Percentiles rank a stretch among this genome's conserved stretches.
phyloP scores from a whole-genome alignment of 169 alveolate genomes.

The Cryptosporidium xiaoi region DNA sequence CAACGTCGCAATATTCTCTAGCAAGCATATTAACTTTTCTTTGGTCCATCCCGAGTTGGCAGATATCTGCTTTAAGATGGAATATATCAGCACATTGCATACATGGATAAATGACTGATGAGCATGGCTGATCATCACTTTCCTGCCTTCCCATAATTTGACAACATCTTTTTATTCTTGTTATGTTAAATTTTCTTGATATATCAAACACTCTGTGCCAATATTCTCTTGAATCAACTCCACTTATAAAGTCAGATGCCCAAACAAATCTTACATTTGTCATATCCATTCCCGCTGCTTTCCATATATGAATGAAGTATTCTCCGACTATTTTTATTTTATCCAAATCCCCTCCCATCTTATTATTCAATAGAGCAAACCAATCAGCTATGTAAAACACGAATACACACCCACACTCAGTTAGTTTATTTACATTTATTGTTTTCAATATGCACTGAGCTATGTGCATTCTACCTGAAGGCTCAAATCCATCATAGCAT shows the following conservation, averaged over 20 bases:
- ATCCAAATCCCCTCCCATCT: slow-evolving; percentile 97
- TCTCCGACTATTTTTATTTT: slow-evolving; percentile 95
- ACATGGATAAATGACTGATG: slow-evolving; percentile 88
- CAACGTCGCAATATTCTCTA: slow-evolving; percentile 93
- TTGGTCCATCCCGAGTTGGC: slow-evolving; percentile 99
- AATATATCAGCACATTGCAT: slow-evolving; percentile 99
- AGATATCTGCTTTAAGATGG: slow-evolving; percentile 96
- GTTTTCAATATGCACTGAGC: slow-evolving; percentile 96
- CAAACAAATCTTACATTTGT: slow-evolving; percentile 96
- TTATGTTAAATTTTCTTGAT: slow-evolving; percentile 90
- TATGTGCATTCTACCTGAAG: slow-evolving; percentile 99
- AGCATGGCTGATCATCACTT: slow-evolving; percentile 93
- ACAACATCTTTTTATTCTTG: slow-evolving; percentile 96
- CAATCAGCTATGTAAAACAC: slow-evolving; percentile 99
- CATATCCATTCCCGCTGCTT: slow-evolving; percentile 99
- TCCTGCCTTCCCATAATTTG: slow-evolving; percentile 98
- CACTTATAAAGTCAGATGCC: slow-evolving; percentile 98
- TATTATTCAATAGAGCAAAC: slow-evolving; percentile 98
- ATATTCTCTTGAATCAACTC: slow-evolving; percentile 92
- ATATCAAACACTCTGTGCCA: slow-evolving; percentile 97
- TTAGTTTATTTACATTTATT: slow-evolving; percentile 91
- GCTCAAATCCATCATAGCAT: slow-evolving; percentile 99
- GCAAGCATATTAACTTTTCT: slow-evolving; percentile 99
- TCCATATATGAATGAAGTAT: slow-evolving; percentile 98
- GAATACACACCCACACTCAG: slow-evolving; percentile 96